Percentiles rank a stretch among this genome's conserved stretches.
Conservation (phyloP, 2,329 filamentous ascomycete genomes). For the Alternaria ethzedia region DNA sequence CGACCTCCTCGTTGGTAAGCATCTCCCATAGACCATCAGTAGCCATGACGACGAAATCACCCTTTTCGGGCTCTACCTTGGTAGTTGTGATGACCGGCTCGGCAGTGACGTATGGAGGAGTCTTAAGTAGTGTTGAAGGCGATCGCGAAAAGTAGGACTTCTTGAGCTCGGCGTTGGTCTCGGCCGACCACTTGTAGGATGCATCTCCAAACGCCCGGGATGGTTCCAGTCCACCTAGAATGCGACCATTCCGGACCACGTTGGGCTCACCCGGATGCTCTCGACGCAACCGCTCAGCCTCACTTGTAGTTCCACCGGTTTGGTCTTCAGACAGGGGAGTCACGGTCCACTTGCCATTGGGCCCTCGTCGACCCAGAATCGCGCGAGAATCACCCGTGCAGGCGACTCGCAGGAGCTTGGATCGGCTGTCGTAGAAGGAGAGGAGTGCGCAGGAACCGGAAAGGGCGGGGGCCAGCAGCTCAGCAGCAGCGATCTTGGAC, state of each 20-base stretch:
- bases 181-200: slow-evolving; percentile 92
- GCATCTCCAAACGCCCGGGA: slow-evolving; percentile 95
- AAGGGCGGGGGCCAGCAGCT: slow-evolving; percentile 87
- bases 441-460: slow-evolving; percentile 97
- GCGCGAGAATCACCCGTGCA: slow-evolving; percentile 97
- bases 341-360: slow-evolving; percentile 89
- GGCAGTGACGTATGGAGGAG: slow-evolving; percentile 95
- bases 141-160: slow-evolving; percentile 85
- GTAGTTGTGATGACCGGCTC: slow-evolving; percentile 95
- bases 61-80: slow-evolving; percentile 84
- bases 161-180: slow-evolving; percentile 83
- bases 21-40: slow-evolving; percentile 99
- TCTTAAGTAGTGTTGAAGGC: slow-evolving; percentile 78
- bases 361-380: slow-evolving; percentile 79
- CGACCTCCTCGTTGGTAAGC: slow-evolving; percentile 97
- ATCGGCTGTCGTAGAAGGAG: slow-evolving; percentile 91
- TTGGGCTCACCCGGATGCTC: slow-evolving; percentile 89
- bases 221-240: slow-evolving; percentile 90
- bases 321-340: slow-evolving; percentile 91
- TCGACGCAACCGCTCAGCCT: slow-evolving; percentile 79
- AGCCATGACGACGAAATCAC: slow-evolving; percentile 95
- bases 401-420: slow-evolving; percentile 88
- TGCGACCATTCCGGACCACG: slow-evolving; percentile 86
- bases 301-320: slow-evolving; percentile 86
- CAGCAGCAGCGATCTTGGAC: slow-evolving; percentile 88